These are phyloP conservation scores for Globisporangium ultimum DNA, from an alignment of 352 stramenopile species.

Conservation along the genomic window DNA sequence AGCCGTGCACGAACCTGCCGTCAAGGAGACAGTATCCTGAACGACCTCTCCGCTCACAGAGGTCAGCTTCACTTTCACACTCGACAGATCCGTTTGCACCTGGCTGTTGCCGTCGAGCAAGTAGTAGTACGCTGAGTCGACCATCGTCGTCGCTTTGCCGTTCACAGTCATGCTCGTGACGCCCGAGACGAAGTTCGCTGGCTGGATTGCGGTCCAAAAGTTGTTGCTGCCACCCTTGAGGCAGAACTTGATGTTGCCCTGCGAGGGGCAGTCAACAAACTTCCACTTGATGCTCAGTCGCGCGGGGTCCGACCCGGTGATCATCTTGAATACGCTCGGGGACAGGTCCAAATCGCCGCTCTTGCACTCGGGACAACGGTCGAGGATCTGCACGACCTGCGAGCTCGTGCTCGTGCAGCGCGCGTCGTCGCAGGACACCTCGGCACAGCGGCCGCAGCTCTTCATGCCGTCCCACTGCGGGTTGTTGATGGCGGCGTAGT, in stretches of 20 bases:
- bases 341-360: conserved; percentile 69
- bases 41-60: conserved; percentile 53
- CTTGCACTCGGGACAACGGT: conserved; percentile 70
- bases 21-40: conserved; percentile 50
- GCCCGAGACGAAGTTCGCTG: conserved; percentile 44
- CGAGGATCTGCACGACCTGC: conserved; percentile 62
- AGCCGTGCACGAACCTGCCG: conserved; percentile 31
- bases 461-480: conserved; percentile 34
- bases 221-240: conserved; percentile 62
- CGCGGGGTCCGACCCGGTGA: conserved; percentile 55
- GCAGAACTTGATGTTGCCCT: conserved; percentile 57
- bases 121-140: conserved; percentile 72
- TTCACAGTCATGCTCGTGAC: conserved; percentile 63
- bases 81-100: conserved; percentile 25
- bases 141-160: conserved; percentile 45
- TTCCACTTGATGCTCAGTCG: conserved; percentile 56
- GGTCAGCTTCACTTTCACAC: conserved; percentile 43
- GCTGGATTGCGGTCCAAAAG: conserved; percentile 59
- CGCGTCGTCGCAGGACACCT: conserved; percentile 53
- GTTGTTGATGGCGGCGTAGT: conserved; percentile 53
- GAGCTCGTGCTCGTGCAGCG: conserved; percentile 44
- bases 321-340: conserved; percentile 55
- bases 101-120: conserved; percentile 21
- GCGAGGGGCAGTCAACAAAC: conserved; percentile 65
- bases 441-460: conserved; percentile 41